These are phyloP conservation scores for Leishmania tropica DNA, from an alignment of 208 protist species.

Conservation along the genomic window DNA sequence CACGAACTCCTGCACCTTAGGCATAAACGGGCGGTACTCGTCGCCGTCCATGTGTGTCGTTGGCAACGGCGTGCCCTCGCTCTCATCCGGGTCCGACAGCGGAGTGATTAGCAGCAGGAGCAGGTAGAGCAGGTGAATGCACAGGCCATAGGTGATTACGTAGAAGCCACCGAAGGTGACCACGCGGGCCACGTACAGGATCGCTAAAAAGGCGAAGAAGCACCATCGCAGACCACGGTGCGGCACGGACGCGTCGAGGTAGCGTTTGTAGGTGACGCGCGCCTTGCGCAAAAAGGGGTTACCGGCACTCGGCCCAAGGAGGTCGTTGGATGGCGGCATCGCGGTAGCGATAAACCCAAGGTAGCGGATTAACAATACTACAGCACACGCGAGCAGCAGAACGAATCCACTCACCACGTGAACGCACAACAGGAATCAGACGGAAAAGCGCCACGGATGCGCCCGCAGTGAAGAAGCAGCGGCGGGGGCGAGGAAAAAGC, in stretches of 20 bases:
- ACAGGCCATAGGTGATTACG: constrained; percentile 96
- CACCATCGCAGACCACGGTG: constrained; percentile 73
- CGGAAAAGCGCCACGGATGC: not conserved
- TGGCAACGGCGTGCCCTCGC: constrained; percentile 57
- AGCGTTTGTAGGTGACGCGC: constrained; percentile 44
- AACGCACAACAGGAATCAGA: not conserved
- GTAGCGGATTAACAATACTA: not conserved
- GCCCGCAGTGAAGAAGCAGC: not conserved
- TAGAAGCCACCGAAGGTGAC: constrained; percentile 90
- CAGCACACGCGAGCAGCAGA: not conserved
- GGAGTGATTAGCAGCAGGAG: constrained; percentile 97
- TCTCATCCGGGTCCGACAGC: constrained; percentile 87
- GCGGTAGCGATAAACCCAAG: not conserved
- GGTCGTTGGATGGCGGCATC: constrained; percentile 16
- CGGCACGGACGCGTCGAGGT: constrained; percentile 76
- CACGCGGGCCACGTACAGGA: constrained; percentile 83
- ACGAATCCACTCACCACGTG: not conserved
- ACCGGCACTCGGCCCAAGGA: constrained; percentile 18
- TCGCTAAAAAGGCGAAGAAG: constrained; percentile 63
- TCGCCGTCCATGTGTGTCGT: constrained; percentile 61
- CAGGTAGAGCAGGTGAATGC: constrained; percentile 97
- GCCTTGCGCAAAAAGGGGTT: constrained; percentile 19
- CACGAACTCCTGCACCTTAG: constrained; percentile 96
- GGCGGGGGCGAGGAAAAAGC: not conserved
- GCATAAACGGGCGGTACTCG: constrained; percentile 96